Conservation (phyloP, 164 flowering plant species). For the Liquidambar formosana region DNA sequence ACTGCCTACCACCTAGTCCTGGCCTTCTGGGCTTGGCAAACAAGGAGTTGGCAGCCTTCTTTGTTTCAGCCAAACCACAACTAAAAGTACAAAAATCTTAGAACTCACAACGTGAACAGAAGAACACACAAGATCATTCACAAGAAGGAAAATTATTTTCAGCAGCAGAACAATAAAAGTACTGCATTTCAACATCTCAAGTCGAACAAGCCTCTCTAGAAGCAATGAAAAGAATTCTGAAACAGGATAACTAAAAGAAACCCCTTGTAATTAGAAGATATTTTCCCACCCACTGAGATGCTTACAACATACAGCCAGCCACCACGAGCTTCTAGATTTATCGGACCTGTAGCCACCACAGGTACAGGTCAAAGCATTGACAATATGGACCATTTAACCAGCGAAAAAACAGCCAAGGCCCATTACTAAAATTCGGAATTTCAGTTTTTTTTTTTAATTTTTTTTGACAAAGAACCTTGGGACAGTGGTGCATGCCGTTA, state of each 20-base stretch:
- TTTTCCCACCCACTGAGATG: too few species aligned
- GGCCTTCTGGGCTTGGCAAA: neutral
- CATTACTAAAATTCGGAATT: too few species aligned
- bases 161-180: neutral
- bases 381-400: neutral
- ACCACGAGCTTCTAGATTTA: too few species aligned
- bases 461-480: too few species aligned
- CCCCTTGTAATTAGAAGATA: too few species aligned
- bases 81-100: neutral
- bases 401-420: neutral
- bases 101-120: neutral
- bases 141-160: neutral
- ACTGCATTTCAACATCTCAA: neutral
- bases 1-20: neutral
- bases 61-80: neutral
- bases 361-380: neutral
- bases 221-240: too few species aligned
- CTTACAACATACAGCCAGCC: too few species aligned
- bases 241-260: too few species aligned
- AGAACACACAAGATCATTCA: neutral
- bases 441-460: neutral
- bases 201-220: neutral
- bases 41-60: neutral
- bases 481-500: neutral
- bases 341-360: too few species aligned